Evolutionary conservation across 1,139 yeast species (phyloP).

Genomic region (Yamadazyma sp.): DNA sequence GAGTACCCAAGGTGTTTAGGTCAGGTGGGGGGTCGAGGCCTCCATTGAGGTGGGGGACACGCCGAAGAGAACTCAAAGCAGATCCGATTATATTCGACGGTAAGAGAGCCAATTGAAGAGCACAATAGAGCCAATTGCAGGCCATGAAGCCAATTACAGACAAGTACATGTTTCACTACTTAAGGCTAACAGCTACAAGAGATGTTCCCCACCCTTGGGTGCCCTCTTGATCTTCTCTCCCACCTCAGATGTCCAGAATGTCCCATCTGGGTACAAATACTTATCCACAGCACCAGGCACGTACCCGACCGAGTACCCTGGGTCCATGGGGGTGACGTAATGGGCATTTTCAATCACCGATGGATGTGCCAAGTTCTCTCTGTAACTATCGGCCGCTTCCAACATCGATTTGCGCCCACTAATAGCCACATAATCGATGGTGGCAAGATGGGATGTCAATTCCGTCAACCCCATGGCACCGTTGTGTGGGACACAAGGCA

Average conservation of each 20-base stretch:
- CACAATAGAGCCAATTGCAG: too few relatives aligned
- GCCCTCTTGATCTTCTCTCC: constrained; percentile 17
- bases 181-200: background rate
- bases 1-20: too few relatives aligned
- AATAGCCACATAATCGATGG: constrained; percentile 35
- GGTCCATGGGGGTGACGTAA: constrained; percentile 33
- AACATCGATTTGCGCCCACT: constrained; percentile 24
- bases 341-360: constrained; percentile 30
- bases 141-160: too few relatives aligned
- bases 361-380: constrained; percentile 25
- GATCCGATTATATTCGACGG: too few relatives aligned
- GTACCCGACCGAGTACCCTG: constrained; percentile 38
- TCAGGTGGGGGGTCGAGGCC: too few relatives aligned
- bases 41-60: too few relatives aligned
- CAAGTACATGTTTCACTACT: background rate
- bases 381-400: constrained; percentile 19
- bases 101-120: too few relatives aligned
- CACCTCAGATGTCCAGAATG: constrained; percentile 30
- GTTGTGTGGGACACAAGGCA: constrained; percentile 40
- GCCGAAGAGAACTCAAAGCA: too few relatives aligned
- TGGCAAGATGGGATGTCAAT: constrained; percentile 36
- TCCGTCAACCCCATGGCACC: constrained; percentile 44
- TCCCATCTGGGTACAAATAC: constrained; percentile 31
- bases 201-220: constrained; percentile 18
- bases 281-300: constrained; percentile 27